Evolutionary conservation across 371 early-diverging fungal species (phyloP), one percentile per base, ranked within the genome.

Genomic region (Blakeslea trispora): DNA sequence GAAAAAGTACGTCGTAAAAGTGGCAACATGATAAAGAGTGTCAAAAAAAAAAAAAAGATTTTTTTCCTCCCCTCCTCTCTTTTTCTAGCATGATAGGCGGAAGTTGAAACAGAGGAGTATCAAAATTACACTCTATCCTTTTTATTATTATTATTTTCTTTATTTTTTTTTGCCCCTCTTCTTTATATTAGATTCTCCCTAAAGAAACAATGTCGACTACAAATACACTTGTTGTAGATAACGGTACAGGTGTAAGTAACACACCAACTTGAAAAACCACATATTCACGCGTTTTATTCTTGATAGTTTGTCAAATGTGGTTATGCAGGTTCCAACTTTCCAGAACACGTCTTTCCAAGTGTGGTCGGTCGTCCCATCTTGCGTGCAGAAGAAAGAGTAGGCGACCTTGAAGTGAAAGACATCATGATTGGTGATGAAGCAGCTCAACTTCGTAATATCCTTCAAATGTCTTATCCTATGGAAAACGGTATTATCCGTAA

Each of bases 351-450:
- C 40, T 97, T 96, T 71, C 97, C 98, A 14, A 93, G 96, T 35
- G 92, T 98, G 3, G 95, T 98, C 5, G 98, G 98, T 31, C 85
- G 98, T 28, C 99, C 99, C 52, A 97, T 96, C 70, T 81, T 97
- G 56, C 94, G 98, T 56, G 96, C 96, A 31, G 97, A 97, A 73
- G 96, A 97, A 62, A 75, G 75, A 50, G 78, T 90, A 37, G 88
- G 91, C 34, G 87, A 95, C 52, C 73, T 86, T 5, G 59, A 69
- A 57, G 81, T 94, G 44, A 93, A 92, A 68, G 98, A 98, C 69
- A 92, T 97, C 64, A 96, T 96, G 90, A 92, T 97, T 41, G 99
- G 99, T 21, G 95, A 94, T 58, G 98, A 98, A 70, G 99, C 98
- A 21, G 91, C 95, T 18, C 89, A 85, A 31, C 71, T 93, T 22